A percentile compares a stretch with the other conserved stretches of the same genome.
Conservation (phyloP, 768 basidiomycete genomes). For the Boletus rufocinnamomeus region DNA sequence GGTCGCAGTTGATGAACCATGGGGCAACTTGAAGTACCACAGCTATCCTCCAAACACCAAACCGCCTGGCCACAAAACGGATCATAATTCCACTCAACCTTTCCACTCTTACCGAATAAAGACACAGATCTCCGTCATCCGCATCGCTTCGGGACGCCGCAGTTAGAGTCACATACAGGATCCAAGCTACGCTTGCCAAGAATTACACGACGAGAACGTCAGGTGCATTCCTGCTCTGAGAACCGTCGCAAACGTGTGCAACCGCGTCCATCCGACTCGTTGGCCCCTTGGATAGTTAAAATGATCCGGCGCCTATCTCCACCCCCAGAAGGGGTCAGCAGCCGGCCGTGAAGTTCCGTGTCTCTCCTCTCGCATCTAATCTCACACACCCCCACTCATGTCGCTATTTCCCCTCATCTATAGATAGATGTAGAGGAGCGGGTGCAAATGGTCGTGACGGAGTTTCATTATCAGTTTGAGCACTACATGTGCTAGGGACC, state of each 20-base stretch:
- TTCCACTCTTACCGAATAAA: background rate
- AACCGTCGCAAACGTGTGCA: background rate
- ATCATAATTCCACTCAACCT: background rate
- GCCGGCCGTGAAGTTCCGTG: background rate
- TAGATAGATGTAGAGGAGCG: background rate
- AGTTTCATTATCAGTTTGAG: background rate
- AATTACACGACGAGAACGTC: background rate
- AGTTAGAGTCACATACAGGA: background rate
- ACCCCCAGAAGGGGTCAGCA: background rate
- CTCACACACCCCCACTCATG: background rate
- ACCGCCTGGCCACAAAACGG: too few relatives aligned
- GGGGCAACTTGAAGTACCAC: background rate
- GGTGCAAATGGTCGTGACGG: background rate
- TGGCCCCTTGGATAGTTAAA: background rate
- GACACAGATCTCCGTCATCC: background rate
- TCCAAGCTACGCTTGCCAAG: background rate
- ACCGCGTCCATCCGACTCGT: background rate
- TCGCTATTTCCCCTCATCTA: background rate
- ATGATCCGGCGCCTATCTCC: background rate
- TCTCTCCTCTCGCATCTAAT: background rate
- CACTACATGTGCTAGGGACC: background rate
- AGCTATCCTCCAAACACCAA: too few relatives aligned
- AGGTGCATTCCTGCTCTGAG: background rate
- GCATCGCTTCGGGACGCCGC: slow-evolving; percentile 1
- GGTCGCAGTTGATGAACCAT: background rate